Evolutionary conservation across 768 basidiomycete genomes (phyloP).

Genomic region (Trametes villosa): DNA sequence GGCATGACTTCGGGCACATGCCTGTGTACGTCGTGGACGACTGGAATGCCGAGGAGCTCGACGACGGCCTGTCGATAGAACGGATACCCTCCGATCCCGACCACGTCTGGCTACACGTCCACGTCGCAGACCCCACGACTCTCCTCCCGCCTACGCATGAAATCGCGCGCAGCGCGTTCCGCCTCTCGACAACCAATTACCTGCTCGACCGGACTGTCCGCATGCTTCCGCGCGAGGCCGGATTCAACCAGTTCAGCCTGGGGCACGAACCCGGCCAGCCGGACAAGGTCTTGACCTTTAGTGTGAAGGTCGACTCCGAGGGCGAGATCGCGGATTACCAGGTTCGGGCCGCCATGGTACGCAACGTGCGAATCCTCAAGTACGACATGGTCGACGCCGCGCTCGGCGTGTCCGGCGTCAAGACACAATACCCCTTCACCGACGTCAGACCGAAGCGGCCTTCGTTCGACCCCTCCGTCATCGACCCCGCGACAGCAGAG

Average conservation of each 20-base stretch:
- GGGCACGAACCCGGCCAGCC: slow-evolving; percentile 42
- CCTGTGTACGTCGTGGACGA: slow-evolving; percentile 91
- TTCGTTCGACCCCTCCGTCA: background rate
- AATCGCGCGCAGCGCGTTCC: slow-evolving; percentile 60
- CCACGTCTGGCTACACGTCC: slow-evolving; percentile 81
- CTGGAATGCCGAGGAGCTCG: slow-evolving; percentile 77
- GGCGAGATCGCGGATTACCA: slow-evolving; percentile 74
- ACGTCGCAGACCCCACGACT: slow-evolving; percentile 91
- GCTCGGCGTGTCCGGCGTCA: slow-evolving; percentile 37
- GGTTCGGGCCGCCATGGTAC: slow-evolving; percentile 73
- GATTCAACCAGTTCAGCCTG: slow-evolving; percentile 55
- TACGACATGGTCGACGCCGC: slow-evolving; percentile 71
- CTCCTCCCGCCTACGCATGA: slow-evolving; percentile 72
- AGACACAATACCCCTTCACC: slow-evolving; percentile 49
- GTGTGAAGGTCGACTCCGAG: slow-evolving; percentile 60
- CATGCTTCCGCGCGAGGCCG: slow-evolving; percentile 70
- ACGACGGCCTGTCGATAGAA: slow-evolving; percentile 91
- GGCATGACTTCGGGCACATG: slow-evolving; percentile 84
- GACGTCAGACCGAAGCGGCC: slow-evolving; percentile 22
- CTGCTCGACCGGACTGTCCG: slow-evolving; percentile 64
- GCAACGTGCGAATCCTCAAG: slow-evolving; percentile 62
- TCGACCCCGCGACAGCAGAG: slow-evolving; percentile 15
- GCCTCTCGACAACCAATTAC: slow-evolving; percentile 54
- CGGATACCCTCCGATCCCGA: slow-evolving; percentile 60
- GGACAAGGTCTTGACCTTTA: slow-evolving; percentile 80